Evolutionary conservation across 2,329 filamentous ascomycete genomes (phyloP).

Genomic region (Diplodia mutila): DNA sequence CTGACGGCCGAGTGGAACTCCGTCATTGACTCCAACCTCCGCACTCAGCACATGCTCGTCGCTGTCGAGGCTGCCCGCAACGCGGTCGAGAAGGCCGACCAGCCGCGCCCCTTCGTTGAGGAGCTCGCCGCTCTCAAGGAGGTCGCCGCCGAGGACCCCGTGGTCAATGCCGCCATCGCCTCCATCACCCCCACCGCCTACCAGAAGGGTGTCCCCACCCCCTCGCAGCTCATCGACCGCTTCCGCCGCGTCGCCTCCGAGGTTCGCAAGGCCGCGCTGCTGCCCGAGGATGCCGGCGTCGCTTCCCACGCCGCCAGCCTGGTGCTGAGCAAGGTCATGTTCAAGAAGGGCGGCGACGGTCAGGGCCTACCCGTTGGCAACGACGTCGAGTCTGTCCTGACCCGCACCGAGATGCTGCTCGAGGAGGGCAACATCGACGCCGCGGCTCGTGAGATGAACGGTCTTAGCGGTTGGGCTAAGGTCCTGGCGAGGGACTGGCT

Average conservation of each 20-base stretch:
- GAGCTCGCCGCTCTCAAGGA: constrained; percentile 96
- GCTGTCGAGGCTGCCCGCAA: constrained; percentile 91
- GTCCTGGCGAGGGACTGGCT: constrained; percentile 94
- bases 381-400: constrained; percentile 92
- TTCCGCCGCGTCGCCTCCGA: constrained; percentile 92
- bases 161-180: constrained; percentile 92
- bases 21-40: constrained; percentile 86
- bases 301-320: constrained; percentile 91
- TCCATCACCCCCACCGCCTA: constrained; percentile 94
- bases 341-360: constrained; percentile 71
- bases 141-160: constrained; percentile 78
- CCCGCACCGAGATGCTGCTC: constrained; percentile 83
- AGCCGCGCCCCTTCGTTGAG: constrained; percentile 82
- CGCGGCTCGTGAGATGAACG: constrained; percentile 94
- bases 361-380: constrained; percentile 76
- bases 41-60: constrained; percentile 94
- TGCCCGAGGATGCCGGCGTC: constrained; percentile 92
- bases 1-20: constrained; percentile 88
- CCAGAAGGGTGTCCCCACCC: constrained; percentile 84
- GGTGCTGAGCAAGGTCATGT: constrained; percentile 89
- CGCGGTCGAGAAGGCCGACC: constrained; percentile 73
- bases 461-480: constrained; percentile 90
- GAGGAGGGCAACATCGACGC: constrained; percentile 92
- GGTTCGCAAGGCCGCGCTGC: constrained; percentile 89
- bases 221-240: constrained; percentile 86